Percentiles rank a stretch among this genome's conserved stretches.
Evolutionary conservation across 805 yeast species (phyloP).

Genomic region (Candida sonorensis): DNA sequence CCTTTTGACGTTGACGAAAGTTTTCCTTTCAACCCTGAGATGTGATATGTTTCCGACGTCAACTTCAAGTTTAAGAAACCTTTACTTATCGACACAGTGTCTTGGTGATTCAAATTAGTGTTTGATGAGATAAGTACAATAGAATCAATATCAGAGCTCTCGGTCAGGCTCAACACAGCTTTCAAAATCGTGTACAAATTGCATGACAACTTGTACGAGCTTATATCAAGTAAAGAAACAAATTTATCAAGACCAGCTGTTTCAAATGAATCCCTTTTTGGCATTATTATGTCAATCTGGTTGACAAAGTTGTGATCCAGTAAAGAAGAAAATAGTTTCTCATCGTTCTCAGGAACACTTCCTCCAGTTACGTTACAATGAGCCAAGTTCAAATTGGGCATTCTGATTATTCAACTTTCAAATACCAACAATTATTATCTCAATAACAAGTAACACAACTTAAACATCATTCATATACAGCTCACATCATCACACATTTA

Average conservation of each 20-base stretch:
- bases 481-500: too few species aligned
- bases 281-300: slow-evolving; percentile 16
- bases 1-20: slow-evolving; percentile 20
- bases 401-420: too few species aligned
- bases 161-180: slow-evolving; percentile 1
- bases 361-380: slow-evolving; percentile 18
- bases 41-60: slow-evolving; percentile 23
- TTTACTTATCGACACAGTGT: slow-evolving; percentile 22
- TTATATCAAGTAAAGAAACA: neutral
- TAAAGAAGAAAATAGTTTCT: slow-evolving; percentile 4
- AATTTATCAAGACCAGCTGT: too few species aligned
- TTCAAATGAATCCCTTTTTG: too few species aligned
- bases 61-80: slow-evolving; percentile 25
- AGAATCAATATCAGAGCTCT: neutral
- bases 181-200: slow-evolving; percentile 6
- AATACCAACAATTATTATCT: too few species aligned
- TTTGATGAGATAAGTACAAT: too few species aligned
- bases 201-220: slow-evolving; percentile 4
- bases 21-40: slow-evolving; percentile 29
- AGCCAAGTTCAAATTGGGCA: slow-evolving; percentile 5
- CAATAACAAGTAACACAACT: too few species aligned
- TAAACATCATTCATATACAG: neutral
- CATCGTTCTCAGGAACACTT: neutral
- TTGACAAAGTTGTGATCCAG: slow-evolving; percentile 23
- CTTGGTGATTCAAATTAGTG: slow-evolving; percentile 27